Percentiles rank a stretch among this genome's conserved stretches.
Conservation (phyloP, 75 land plant species). For the Picea sitchensis region DNA sequence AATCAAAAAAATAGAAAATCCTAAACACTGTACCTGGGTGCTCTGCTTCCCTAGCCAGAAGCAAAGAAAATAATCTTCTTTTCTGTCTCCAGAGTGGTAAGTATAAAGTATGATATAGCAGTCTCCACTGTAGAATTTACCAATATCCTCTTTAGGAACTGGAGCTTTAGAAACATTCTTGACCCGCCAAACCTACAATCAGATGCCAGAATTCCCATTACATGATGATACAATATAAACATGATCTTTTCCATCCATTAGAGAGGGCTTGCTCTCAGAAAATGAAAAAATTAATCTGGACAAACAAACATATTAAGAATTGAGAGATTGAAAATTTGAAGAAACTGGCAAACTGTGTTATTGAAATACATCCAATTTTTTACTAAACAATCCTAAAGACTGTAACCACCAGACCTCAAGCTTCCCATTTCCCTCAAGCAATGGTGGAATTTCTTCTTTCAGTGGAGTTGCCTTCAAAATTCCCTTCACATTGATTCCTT, state of each 20-base stretch:
- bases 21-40: conserved; percentile 42
- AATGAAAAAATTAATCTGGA: too few relatives aligned
- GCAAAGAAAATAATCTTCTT: conserved; percentile 81
- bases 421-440: conserved; percentile 73
- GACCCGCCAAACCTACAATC: conserved; percentile 74
- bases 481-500: conserved; percentile 85
- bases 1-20: neutral
- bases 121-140: conserved; percentile 80
- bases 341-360: neutral
- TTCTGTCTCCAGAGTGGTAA: conserved; percentile 75
- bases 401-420: conserved; percentile 48
- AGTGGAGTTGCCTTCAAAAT: conserved; percentile 51
- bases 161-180: conserved; percentile 65
- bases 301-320: too few relatives aligned
- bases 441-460: conserved; percentile 77
- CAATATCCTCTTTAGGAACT: conserved; percentile 66
- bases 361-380: neutral
- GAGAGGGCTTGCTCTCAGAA: too few relatives aligned
- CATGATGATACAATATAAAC: too few relatives aligned
- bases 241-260: too few relatives aligned
- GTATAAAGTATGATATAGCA: conserved; percentile 87
- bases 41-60: conserved; percentile 82
- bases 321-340: neutral
- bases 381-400: too few relatives aligned
- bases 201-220: neutral